Conservation (phyloP, 176 grass and related monocot species). For the Phoenix roebelenii region DNA sequence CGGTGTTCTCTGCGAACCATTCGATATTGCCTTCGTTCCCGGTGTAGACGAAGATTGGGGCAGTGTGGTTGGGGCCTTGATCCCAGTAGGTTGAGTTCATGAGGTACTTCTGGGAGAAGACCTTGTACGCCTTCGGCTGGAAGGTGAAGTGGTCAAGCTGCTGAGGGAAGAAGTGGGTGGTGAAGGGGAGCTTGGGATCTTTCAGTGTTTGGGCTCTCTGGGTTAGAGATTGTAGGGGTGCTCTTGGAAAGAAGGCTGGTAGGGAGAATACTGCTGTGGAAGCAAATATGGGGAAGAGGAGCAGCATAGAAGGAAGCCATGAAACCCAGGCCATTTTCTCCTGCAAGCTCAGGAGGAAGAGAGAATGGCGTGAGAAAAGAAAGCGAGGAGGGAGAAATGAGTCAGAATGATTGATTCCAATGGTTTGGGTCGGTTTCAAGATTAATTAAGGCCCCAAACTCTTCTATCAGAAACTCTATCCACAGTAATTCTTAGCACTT, state of each 20-base stretch:
- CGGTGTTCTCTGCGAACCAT: constrained; percentile 75
- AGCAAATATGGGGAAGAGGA: constrained; percentile 10
- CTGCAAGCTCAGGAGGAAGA: no score
- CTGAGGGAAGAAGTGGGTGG: constrained; percentile 73
- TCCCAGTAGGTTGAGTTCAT: constrained; percentile 73
- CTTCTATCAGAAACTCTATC: no score
- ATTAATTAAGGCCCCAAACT: no score
- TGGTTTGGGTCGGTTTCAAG: no score
- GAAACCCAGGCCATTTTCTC: no score
- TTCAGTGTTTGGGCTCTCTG: constrained; percentile 6
- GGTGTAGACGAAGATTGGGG: constrained; percentile 85
- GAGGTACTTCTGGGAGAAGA: constrained; percentile 87
- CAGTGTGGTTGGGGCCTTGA: constrained; percentile 4
- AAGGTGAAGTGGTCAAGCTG: constrained; percentile 98
- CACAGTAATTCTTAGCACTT: no score
- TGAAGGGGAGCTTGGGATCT: constrained; percentile 32
- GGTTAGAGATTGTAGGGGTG: not conserved
- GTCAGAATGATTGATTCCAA: no score
- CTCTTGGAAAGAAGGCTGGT: not conserved
- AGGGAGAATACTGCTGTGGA: constrained; percentile 2
- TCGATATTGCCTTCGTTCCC: constrained; percentile 88
- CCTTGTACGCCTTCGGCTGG: constrained; percentile 44
- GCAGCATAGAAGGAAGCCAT: constrained; percentile 1
- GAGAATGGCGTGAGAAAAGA: no score
- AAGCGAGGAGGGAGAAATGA: no score